phyloP scores from a whole-genome alignment of 2,329 filamentous ascomycete genomes.

The Epichloe sylvatica region DNA sequence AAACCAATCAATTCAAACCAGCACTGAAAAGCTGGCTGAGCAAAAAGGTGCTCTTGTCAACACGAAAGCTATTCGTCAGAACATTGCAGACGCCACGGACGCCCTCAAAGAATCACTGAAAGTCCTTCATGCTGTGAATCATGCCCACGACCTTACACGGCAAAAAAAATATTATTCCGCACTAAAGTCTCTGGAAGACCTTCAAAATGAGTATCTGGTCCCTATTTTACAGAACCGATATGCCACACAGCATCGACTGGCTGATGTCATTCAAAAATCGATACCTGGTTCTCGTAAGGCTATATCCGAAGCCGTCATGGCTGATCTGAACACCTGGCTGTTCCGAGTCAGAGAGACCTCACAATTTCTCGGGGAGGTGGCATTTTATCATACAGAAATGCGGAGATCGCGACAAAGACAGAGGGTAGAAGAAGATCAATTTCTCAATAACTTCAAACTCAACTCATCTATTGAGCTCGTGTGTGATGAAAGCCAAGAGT shows the following conservation, averaged over 20 bases:
- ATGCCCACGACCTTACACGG: constrained; percentile 78
- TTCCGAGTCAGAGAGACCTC: constrained; percentile 91
- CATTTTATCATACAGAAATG: constrained; percentile 90
- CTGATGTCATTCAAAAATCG: constrained; percentile 89
- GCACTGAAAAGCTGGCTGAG: constrained; percentile 83
- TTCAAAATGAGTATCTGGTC: constrained; percentile 85
- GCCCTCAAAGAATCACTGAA: constrained; percentile 84
- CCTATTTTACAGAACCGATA: constrained; percentile 64
- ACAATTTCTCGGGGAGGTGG: constrained; percentile 88
- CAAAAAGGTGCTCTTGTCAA: constrained; percentile 93
- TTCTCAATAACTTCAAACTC: constrained; percentile 70
- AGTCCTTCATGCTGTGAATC: constrained; percentile 82
- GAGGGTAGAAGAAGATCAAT: constrained; percentile 60
- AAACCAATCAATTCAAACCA: constrained; percentile 88
- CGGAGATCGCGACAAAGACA: constrained; percentile 72
- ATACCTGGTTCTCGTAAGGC: constrained; percentile 84
- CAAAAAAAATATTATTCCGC: constrained; percentile 91
- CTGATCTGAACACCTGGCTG: constrained; percentile 90
- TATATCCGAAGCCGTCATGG: constrained; percentile 95
- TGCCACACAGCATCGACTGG: constrained; percentile 86
- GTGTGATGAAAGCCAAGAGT: constrained; percentile 88
- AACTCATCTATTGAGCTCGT: constrained; percentile 95
- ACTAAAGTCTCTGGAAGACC: constrained; percentile 81
- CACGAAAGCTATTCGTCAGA: constrained; percentile 80
- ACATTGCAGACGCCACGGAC: constrained; percentile 84